phyloP scores from a whole-genome alignment of 305 asterid genomes.

The Fraxinus paxiana region DNA sequence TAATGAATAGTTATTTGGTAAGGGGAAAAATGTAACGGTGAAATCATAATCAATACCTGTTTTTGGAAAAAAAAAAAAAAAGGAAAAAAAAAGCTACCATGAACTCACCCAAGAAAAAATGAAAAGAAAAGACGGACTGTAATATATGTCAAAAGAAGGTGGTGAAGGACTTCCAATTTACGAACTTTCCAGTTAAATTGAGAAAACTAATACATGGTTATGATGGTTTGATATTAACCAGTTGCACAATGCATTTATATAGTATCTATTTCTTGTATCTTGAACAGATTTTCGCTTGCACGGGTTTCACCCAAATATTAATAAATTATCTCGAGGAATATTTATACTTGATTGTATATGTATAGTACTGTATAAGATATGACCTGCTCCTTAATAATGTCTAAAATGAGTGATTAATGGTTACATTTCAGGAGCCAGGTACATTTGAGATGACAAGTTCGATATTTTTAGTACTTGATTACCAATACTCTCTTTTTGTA shows the following conservation, averaged over 20 bases:
- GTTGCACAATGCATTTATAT: background rate
- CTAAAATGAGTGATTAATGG: background rate
- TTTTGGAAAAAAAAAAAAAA: background rate
- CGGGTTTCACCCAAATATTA: background rate
- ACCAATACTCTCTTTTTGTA: background rate
- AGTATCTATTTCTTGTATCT: background rate
- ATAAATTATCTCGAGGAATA: background rate
- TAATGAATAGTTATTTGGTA: background rate
- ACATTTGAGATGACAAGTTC: background rate
- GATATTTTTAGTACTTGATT: background rate
- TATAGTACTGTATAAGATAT: background rate
- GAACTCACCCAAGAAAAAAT: background rate
- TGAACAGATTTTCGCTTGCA: background rate
- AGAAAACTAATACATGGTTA: background rate
- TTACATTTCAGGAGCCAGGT: background rate
- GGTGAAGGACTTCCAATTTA: background rate
- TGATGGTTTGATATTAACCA: background rate
- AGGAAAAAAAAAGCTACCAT: background rate
- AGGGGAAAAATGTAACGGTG: background rate
- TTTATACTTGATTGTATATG: background rate
- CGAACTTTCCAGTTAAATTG: background rate
- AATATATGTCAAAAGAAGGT: background rate
- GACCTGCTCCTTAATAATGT: background rate
- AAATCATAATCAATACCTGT: background rate
- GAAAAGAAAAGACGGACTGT: background rate